These are phyloP conservation scores for Talaromyces sp. DNA, from an alignment of 2,329 filamentous ascomycete genomes.

Conservation along the genomic window DNA sequence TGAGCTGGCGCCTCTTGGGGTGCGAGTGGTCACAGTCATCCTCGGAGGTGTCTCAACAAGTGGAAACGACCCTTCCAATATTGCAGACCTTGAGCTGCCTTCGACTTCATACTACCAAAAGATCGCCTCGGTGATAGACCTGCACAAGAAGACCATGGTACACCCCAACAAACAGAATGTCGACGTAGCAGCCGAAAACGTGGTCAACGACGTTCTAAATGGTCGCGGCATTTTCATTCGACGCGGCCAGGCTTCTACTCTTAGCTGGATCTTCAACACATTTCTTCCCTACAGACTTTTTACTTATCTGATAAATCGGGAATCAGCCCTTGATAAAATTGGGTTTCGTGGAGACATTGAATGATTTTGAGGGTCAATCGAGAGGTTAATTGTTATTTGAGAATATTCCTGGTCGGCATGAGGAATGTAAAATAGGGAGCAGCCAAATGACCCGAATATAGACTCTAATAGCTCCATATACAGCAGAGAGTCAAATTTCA, in stretches of 20 bases:
- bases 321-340: not conserved
- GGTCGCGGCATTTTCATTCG: not conserved
- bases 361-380: not conserved
- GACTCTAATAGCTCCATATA: too few species aligned
- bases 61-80: slow-evolving; percentile 1
- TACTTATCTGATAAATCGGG: not conserved
- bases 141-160: slow-evolving; percentile 1
- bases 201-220: slow-evolving; percentile 1
- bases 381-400: too few species aligned
- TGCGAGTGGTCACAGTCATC: slow-evolving; percentile 4
- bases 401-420: too few species aligned
- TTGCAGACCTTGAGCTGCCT: not conserved
- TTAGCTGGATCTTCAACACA: slow-evolving; percentile 3
- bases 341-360: not conserved
- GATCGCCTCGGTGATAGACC: not conserved
- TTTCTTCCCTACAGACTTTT: slow-evolving; percentile 2
- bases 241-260: not conserved
- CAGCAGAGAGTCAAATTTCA: too few species aligned
- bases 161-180: slow-evolving; percentile 5
- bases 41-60: slow-evolving; percentile 3
- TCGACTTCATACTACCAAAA: slow-evolving; percentile 1
- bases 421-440: too few species aligned
- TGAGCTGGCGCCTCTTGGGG: slow-evolving; percentile 1
- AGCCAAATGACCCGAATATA: too few species aligned
- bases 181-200: not conserved